Conservation (phyloP, 805 yeast genomes). For the Ogataea nakhonphanomensis region DNA sequence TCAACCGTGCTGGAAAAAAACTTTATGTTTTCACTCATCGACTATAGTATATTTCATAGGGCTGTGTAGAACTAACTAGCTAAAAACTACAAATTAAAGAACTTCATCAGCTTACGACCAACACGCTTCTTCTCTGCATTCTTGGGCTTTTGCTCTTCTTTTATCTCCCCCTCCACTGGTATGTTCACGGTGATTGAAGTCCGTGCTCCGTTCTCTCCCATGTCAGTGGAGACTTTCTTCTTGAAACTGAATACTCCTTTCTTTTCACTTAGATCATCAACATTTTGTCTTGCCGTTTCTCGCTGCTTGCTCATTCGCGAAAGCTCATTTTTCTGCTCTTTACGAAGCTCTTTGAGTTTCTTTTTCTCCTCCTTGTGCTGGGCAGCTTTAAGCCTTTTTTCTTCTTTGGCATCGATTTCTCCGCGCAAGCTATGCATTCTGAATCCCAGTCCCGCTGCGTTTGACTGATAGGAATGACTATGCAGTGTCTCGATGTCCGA, state of each 20-base stretch:
- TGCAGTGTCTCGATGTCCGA: too few species aligned
- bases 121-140: slow-evolving; percentile 9
- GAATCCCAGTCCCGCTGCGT: slow-evolving; percentile 31
- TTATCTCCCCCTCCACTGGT: slow-evolving; percentile 2
- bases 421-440: slow-evolving; percentile 30
- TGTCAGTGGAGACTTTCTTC: not conserved
- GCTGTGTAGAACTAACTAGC: not conserved
- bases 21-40: too few species aligned
- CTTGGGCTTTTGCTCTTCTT: slow-evolving; percentile 4
- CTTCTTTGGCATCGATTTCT: slow-evolving; percentile 14
- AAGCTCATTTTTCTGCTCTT: slow-evolving; percentile 24
- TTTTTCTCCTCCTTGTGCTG: slow-evolving; percentile 22
- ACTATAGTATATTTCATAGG: too few species aligned
- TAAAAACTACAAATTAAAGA: slow-evolving; percentile 25
- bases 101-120: slow-evolving; percentile 26
- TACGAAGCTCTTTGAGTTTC: slow-evolving; percentile 20
- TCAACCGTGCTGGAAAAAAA: too few species aligned
- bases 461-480: slow-evolving; percentile 21
- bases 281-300: slow-evolving; percentile 20
- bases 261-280: slow-evolving; percentile 11
- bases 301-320: slow-evolving; percentile 26
- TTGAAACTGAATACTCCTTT: slow-evolving; percentile 12
- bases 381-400: slow-evolving; percentile 14
- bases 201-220: not conserved
- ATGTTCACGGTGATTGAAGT: slow-evolving; percentile 5